Evolutionary conservation across 2,329 filamentous ascomycete species (phyloP).

Genomic region (Colletotrichum sp.): DNA sequence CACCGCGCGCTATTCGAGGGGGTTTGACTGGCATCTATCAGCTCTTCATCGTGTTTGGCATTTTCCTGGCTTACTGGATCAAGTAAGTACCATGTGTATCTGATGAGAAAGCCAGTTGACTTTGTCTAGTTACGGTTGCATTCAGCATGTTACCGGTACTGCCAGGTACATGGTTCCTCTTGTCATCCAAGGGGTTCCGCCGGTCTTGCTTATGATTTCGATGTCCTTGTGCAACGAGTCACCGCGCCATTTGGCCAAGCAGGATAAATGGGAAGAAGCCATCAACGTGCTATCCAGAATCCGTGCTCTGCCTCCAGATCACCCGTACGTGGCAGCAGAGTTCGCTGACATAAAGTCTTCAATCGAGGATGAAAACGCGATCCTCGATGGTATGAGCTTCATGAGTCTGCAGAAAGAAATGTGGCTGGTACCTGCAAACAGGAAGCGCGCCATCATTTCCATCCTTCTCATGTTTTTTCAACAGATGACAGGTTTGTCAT

Average conservation of each 20-base stretch:
- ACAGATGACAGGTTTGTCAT: conserved; percentile 16
- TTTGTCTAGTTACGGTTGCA: conserved; percentile 26
- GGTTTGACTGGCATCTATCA: conserved; percentile 55
- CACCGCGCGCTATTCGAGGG: conserved; percentile 57
- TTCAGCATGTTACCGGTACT: conserved; percentile 24
- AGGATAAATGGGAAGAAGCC: conserved; percentile 42
- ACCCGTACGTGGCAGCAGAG: conserved; percentile 49
- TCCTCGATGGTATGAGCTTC: conserved; percentile 26
- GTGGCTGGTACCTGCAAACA: conserved; percentile 17
- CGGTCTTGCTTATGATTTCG: conserved; percentile 36
- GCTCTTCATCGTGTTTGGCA: conserved; percentile 55
- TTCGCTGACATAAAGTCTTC: conserved; percentile 59
- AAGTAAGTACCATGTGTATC: conserved; percentile 31
- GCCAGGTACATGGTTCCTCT: conserved; percentile 37
- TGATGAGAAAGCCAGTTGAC: background rate
- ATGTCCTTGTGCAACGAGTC: conserved; percentile 44
- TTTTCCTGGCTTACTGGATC: conserved; percentile 51
- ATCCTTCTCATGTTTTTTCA: conserved; percentile 20
- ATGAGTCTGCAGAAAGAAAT: conserved; percentile 13
- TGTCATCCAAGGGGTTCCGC: conserved; percentile 46
- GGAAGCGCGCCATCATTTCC: conserved; percentile 8
- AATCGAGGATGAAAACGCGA: conserved; percentile 57
- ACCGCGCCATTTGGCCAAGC: conserved; percentile 38
- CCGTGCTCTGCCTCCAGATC: conserved; percentile 38
- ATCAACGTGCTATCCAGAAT: conserved; percentile 41